phyloP scores from a whole-genome alignment of 192 early-diverging fungal genomes.

The Podila epigama region DNA sequence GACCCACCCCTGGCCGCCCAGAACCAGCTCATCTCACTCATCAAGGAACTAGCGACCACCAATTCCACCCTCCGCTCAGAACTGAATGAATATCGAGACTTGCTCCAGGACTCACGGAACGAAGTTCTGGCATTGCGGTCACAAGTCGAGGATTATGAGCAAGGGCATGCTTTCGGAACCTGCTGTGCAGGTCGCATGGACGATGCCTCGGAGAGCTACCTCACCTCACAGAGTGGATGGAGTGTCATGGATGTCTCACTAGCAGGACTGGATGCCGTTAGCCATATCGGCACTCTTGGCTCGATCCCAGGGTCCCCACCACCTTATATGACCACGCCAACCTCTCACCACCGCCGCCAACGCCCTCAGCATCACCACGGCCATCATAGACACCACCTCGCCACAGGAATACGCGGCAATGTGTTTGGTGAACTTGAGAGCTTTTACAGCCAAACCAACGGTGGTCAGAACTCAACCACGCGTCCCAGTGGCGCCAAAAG shows the following conservation, averaged over 20 bases:
- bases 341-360: conserved; percentile 3
- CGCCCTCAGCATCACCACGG: conserved; percentile 12
- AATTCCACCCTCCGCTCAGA: conserved; percentile 58
- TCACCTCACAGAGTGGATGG: conserved; percentile 35
- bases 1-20: conserved; percentile 51
- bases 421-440: conserved; percentile 47
- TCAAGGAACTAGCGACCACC: conserved; percentile 63
- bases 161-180: conserved; percentile 29
- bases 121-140: conserved; percentile 51
- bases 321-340: conserved; percentile 21
- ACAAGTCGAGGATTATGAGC: conserved; percentile 57
- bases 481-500: not conserved
- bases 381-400: not conserved
- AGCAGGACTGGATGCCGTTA: conserved; percentile 40
- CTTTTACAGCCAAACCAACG: conserved; percentile 25
- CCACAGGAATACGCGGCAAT: conserved; percentile 25
- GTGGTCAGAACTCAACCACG: not conserved
- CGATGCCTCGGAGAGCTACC: conserved; percentile 12
- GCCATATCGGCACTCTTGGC: conserved; percentile 42
- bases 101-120: conserved; percentile 54
- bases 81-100: conserved; percentile 55
- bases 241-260: conserved; percentile 13
- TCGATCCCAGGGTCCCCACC: conserved; percentile 40
- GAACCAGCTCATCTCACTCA: conserved; percentile 57
- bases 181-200: conserved; percentile 26